Evolutionary conservation across 441 rosid genomes (phyloP).

Genomic region (Metrosideros polymorpha): DNA sequence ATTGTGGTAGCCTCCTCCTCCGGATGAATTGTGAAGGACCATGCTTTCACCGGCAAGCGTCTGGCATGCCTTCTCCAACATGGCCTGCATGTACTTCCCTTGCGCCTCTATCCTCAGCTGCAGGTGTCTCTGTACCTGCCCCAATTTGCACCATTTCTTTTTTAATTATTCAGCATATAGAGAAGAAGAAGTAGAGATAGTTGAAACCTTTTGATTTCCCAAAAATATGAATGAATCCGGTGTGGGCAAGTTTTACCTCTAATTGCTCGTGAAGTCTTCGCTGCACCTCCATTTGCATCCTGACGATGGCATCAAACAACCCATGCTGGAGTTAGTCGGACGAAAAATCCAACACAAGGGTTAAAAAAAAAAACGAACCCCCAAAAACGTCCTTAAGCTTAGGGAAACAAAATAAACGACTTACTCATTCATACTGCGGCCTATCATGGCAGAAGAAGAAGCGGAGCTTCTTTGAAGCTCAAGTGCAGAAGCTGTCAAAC

Average conservation of each 20-base stretch:
- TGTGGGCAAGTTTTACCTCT: constrained; percentile 47
- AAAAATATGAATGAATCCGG: not conserved
- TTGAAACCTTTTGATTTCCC: not conserved
- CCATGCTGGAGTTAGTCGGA: not conserved
- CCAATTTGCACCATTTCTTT: not conserved
- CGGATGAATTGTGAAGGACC: not conserved
- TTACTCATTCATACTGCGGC: constrained; percentile 90
- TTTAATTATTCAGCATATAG: not conserved
- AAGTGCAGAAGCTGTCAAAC: constrained; percentile 44
- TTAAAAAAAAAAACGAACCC: constrained; percentile 5
- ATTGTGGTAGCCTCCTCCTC: constrained; percentile 2
- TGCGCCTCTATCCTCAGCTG: constrained; percentile 98
- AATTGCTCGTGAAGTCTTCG: constrained; percentile 95
- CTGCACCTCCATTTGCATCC: constrained; percentile 99
- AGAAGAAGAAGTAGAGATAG: not conserved
- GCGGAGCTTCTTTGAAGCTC: constrained; percentile 83
- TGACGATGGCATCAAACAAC: constrained; percentile 33
- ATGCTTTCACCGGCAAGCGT: constrained; percentile 69
- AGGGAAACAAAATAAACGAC: not conserved
- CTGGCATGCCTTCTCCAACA: constrained; percentile 91
- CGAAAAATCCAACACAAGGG: constrained; percentile 5
- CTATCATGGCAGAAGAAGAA: constrained; percentile 81
- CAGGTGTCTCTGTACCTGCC: constrained; percentile 88
- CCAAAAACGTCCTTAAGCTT: not conserved
- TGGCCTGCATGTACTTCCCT: constrained; percentile 96